phyloP scores from a whole-genome alignment of 257 asterid genomes.

The Jaltomata sinuosa region DNA sequence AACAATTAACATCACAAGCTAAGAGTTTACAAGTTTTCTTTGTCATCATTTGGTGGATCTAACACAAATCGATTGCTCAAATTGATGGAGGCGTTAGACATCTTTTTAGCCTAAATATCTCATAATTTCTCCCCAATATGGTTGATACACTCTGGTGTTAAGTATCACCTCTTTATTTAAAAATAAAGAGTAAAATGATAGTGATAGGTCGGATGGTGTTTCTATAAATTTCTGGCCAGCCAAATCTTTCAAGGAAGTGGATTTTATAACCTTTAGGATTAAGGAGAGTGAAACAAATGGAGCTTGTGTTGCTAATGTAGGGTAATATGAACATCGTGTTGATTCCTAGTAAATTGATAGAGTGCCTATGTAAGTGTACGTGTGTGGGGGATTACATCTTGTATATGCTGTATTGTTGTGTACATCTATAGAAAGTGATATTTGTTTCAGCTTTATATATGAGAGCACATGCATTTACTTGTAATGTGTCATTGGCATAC shows the following conservation, averaged over 20 bases:
- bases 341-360: not conserved
- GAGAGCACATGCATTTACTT: not conserved
- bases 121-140: not conserved
- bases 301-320: not conserved
- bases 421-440: not conserved
- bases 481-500: not conserved
- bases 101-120: not conserved
- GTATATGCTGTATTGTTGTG: not conserved
- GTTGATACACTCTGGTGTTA: not conserved
- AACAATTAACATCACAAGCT: not conserved
- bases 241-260: not conserved
- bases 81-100: not conserved
- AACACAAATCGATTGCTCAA: not conserved
- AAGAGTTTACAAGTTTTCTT: not conserved
- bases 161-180: not conserved
- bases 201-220: not conserved
- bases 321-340: not conserved
- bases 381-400: not conserved
- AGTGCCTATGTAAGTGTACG: not conserved
- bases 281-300: not conserved
- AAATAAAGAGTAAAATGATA: not conserved
- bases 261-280: not conserved
- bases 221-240: not conserved
- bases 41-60: not conserved
- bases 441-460: not conserved